Base-by-base conservation (phyloP, 2,329 filamentous ascomycete species). In the Fusarium cyanostomum region DNA sequence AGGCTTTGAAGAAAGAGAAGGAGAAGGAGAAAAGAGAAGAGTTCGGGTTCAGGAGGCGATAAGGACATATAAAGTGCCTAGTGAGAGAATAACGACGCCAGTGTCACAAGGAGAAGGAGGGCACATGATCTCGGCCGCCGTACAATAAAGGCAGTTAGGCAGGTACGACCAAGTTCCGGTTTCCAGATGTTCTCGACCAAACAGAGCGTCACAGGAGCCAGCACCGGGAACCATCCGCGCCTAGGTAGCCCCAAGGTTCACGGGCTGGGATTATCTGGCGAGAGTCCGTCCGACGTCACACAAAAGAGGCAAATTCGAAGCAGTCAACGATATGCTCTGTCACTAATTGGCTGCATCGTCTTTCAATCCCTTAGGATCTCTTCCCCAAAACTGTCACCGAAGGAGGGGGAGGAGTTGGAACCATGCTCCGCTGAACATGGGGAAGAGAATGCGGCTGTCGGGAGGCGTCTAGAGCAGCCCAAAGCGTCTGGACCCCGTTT, bases 111-210 rank as follows among this genome's bases (percentile, higher is more conserved):
- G 26, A 52, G 56, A 52, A 57, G 33, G 21, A 42, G 44, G 21
- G 46, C 63, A 64, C 59, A 61, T 64, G 59, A 67, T 66, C 63
- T 60, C 35, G 41, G 41, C 43, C 24, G 16, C 18, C 21, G 39
- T 28, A 24, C 18, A 41, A 12, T 15, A 21, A 8, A 33, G 8
- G n/a, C 5, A 12, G 13, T 56, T 21, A 44, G 39, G 38, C 31
- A 46, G 50, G 26, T 41, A 53, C 39, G 39, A 41, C 39, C 45
- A 46, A 54, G 42, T 38, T 27, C 39, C 31, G 37, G 49, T 41
- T 50, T 42, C 39, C 27, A 15, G 31, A 21, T 41, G 27, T 9
- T 51, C 21, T 31, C 21, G 24, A 28, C 30, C 49, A 43, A 48
- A 41, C 44, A 35, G 54, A 48, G 57, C 59, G 52, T 66, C 63